A percentile compares a stretch with the other conserved stretches of the same genome.
Conservation (phyloP, 768 basidiomycete genomes). For the Hydnomerulius pinastri region DNA sequence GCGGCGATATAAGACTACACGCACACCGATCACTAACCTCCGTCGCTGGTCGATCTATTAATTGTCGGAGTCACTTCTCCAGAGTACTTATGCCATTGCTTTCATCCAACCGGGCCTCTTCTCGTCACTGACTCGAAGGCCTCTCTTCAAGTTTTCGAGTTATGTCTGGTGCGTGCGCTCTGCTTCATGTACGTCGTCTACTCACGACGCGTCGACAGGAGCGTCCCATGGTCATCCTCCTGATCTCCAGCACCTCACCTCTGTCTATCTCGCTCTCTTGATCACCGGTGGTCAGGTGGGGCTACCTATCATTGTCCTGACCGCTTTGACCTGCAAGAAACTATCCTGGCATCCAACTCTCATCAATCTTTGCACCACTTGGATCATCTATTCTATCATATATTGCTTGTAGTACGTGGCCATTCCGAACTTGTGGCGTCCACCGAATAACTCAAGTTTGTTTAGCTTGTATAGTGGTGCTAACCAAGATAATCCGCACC, state of each 20-base stretch:
- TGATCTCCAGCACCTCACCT: conserved; percentile 31
- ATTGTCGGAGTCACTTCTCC: background rate
- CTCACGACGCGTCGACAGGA: conserved; percentile 7
- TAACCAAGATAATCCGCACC: conserved; percentile 23
- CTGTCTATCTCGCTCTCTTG: conserved; percentile 48
- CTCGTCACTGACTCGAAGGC: background rate
- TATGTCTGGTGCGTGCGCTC: conserved; percentile 22
- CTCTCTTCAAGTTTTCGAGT: too few species aligned
- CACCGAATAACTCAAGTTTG: conserved; percentile 9
- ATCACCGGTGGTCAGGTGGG: conserved; percentile 55
- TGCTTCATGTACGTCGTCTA: background rate
- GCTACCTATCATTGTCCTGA: conserved; percentile 49
- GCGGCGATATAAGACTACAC: conserved; percentile 8
- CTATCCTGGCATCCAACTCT: conserved; percentile 51
- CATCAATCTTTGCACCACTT: conserved; percentile 58
- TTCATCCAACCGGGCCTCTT: background rate
- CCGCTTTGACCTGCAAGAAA: conserved; percentile 44
- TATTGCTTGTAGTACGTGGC: conserved; percentile 52
- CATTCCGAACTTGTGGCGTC: background rate
- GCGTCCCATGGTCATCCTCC: conserved; percentile 11
- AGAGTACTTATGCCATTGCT: background rate
- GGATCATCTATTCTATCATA: conserved; percentile 55
- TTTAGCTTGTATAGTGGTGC: conserved; percentile 36
- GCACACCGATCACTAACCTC: background rate
- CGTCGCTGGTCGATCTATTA: conserved; percentile 1